Base-by-base conservation (phyloP, 108 stramenopile species). In the Licmophora abbreviata region DNA sequence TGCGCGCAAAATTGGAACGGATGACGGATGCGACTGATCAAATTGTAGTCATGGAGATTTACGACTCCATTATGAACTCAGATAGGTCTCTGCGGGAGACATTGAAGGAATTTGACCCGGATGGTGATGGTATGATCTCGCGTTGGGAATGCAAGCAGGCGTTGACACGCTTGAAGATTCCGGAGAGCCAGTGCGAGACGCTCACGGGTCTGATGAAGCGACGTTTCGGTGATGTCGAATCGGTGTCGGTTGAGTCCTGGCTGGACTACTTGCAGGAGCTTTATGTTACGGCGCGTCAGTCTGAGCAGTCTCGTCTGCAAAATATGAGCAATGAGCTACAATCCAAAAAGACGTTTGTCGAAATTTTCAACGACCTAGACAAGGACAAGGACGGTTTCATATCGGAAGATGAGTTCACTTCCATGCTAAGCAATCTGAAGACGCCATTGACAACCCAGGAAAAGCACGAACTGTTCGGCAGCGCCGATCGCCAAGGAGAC, bases 321-420 rank as follows among this genome's bases (percentile, higher is more conserved):
- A n/a, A n/a, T n/a, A n/a, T n/a, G n/a, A 30, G 31, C 29, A 67
- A 69, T 9, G 48, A 63, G 31, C 36, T 69, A 15, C 32, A 43
- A 3, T 51, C 67, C n/a, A 54, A 63, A 34, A 44, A 59, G 17
- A 63, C 67, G 1, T 69, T 69, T 48, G 56, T 63, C 10, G 67
- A 69, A 50, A 63, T 69, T 4, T 69, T 69, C 46, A 63, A 69
- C 17, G 7, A 34, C 11, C 49, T 69, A 7, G 62, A 61, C 29
- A 49, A 50, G 48, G 32, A 69, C 22, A 48, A 41, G 3, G 30
- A 49, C 45, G 67, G 67, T 18, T 69, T 43, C 27, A 35, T 69
- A 33, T 25, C 48, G 22, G 57, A 59, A 27, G 58, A 59, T 12
- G 62, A 69, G 14, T 64, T 69, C 48, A 7, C 9, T 8, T 20